phyloP scores from a whole-genome alignment of 352 stramenopile genomes.

The Phytopythium aichiense region DNA sequence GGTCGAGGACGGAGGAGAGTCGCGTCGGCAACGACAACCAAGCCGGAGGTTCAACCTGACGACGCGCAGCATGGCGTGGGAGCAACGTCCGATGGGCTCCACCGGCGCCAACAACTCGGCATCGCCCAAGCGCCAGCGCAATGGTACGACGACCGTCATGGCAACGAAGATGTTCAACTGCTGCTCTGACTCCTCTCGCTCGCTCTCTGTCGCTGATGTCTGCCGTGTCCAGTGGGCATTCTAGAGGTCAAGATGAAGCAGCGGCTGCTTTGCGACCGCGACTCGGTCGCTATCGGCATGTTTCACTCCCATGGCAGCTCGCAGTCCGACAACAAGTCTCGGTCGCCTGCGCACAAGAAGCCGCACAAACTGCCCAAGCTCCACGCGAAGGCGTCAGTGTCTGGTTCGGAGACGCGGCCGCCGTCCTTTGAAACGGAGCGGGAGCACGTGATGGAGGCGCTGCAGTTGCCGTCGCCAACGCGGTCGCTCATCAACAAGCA shows the following conservation, averaged over 20 bases:
- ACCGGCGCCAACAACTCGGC: constrained; percentile 2
- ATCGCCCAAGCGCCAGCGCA: constrained; percentile 42
- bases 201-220: background rate
- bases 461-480: constrained; percentile 53
- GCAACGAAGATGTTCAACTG: too few species aligned
- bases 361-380: constrained; percentile 44
- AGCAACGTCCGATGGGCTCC: constrained; percentile 14
- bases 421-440: constrained; percentile 46
- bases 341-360: constrained; percentile 33
- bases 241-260: constrained; percentile 73
- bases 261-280: constrained; percentile 41
- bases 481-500: constrained; percentile 51
- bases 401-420: constrained; percentile 14
- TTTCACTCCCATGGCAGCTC: constrained; percentile 10
- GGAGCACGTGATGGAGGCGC: constrained; percentile 41
- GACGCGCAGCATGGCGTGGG: constrained; percentile 24
- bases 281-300: constrained; percentile 43
- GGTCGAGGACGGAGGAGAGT: background rate
- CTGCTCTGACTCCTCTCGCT: background rate
- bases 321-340: background rate
- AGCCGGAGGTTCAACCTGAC: background rate
- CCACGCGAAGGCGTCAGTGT: constrained; percentile 11
- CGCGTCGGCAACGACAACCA: background rate
- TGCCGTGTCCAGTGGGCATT: constrained; percentile 29
- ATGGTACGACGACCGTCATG: constrained; percentile 26